Evolutionary conservation across 352 stramenopile species (phyloP), one percentile per base, ranked within the genome.

Genomic region (Pythium sukuiense): DNA sequence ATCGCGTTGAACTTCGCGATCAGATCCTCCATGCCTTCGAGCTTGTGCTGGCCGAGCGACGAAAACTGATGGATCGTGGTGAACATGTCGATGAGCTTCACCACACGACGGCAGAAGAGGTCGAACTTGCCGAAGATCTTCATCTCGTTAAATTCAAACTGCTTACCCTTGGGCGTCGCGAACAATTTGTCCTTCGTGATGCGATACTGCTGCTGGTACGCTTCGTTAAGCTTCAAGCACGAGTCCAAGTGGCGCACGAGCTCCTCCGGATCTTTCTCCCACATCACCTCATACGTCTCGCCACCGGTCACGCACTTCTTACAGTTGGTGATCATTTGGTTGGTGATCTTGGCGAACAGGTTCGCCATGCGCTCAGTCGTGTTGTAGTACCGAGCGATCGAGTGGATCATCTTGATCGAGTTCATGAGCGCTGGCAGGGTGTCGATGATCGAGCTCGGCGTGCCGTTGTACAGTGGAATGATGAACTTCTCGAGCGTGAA

Each of bases 341-440:
- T 97, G 0, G 97, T 99, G 67, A 99, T 99, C 74, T 99, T 99
- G 3, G 88, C 88, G 62, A 99, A 98, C 55, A 99, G 81, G 41
- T 93, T 97, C 0, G 95, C 95, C 89, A 99, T 99, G 32, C 97
- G 86, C 69, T 99, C 97, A 6, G 89, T 97, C n/a, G 96, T 99
- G 73, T 99, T 99, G 84, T 99, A 99, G 67, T 99, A 99, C 50
- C 97, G 82, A 61, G 97, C 95, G 65, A 99, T 99, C 12, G 95
- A 98, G 71, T 99, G 97, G 65, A 99, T 99, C 97, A 99, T 99
- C 82, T 99, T 99, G 81, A 99, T 99, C 32, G 93, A 98, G 79
- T 99, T 99, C 81, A 99, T 98, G 4, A 99, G 84, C 32, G 97
- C 96, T 6, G 97, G 97, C 16, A 99, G 79, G 53, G 97, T 98